phyloP scores from a whole-genome alignment of 345 rosid genomes.

The Corchorus capsularis region DNA sequence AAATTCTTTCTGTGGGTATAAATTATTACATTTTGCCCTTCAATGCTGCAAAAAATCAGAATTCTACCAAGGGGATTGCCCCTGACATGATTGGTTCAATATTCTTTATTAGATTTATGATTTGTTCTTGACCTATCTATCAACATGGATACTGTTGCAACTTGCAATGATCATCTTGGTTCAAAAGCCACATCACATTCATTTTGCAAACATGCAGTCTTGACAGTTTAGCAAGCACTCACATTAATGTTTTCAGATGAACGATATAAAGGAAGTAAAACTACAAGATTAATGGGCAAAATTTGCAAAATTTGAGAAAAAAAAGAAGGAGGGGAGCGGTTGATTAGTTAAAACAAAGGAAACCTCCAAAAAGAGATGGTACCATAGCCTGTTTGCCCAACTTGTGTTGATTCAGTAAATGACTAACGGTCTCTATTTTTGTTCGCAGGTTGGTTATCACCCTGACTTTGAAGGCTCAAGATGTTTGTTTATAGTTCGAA shows the following conservation, averaged over 20 bases:
- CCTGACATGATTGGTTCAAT: not conserved
- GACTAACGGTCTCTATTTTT: conserved; percentile 16
- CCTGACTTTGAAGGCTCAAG: conserved; percentile 78
- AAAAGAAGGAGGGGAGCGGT: not conserved
- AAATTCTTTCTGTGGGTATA: not conserved
- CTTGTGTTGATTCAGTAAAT: conserved; percentile 20
- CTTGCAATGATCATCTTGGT: not conserved
- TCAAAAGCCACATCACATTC: not conserved
- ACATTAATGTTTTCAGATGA: not conserved
- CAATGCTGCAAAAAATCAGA: not conserved
- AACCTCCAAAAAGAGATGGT: not conserved
- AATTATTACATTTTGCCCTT: not conserved
- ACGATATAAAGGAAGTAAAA: not conserved
- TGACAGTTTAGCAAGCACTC: not conserved
- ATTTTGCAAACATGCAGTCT: not conserved
- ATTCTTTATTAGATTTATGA: not conserved
- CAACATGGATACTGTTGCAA: not conserved
- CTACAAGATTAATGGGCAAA: not conserved
- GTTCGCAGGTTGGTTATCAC: conserved; percentile 75
- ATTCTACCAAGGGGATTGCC: not conserved
- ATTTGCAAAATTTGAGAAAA: not conserved
- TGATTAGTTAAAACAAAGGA: not conserved
- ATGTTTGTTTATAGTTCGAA: conserved; percentile 84
- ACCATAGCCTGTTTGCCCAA: not conserved
- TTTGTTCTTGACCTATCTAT: not conserved